These are phyloP conservation scores for Gymnopus androsaceus DNA, from an alignment of 1,284 basidiomycete species.

Conservation along the genomic window DNA sequence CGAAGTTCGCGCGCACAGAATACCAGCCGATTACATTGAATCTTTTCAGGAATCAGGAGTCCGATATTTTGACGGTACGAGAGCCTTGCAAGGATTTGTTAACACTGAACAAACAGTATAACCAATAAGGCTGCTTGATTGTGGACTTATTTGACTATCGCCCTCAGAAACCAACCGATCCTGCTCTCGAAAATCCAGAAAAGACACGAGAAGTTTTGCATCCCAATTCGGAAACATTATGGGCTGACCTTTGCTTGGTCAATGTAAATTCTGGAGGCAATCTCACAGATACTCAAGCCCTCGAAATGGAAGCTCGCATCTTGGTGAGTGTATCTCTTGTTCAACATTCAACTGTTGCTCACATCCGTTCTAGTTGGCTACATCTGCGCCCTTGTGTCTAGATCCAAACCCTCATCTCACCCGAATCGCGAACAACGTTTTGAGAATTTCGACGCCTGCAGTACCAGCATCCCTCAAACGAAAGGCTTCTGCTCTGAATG, in stretches of 20 bases:
- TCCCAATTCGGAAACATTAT: constrained; percentile 72
- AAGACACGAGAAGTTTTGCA: constrained; percentile 70
- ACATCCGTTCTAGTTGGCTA: constrained; percentile 56
- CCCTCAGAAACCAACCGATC: constrained; percentile 54
- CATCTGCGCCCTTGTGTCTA: constrained; percentile 70
- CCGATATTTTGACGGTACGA: constrained; percentile 76
- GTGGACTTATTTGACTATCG: constrained; percentile 78
- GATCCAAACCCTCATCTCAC: constrained; percentile 74
- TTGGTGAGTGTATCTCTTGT: constrained; percentile 49
- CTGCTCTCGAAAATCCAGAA: constrained; percentile 56
- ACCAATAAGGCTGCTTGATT: constrained; percentile 68
- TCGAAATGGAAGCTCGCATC: constrained; percentile 71
- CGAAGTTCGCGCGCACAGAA: constrained; percentile 74
- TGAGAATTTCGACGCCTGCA: constrained; percentile 67
- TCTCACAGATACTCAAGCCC: constrained; percentile 69
- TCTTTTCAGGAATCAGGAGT: constrained; percentile 68
- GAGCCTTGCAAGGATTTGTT: background rate
- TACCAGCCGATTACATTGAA: constrained; percentile 80
- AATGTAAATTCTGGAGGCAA: constrained; percentile 55
- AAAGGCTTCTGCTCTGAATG: constrained; percentile 66
- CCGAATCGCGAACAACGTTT: constrained; percentile 69
- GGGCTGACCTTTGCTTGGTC: constrained; percentile 72
- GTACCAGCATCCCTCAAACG: constrained; percentile 73
- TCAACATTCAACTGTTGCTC: background rate
- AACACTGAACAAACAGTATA: background rate